These are phyloP conservation scores for Monosiga brevicollis DNA, from an alignment of 78 protist species.

Conservation along the genomic window DNA sequence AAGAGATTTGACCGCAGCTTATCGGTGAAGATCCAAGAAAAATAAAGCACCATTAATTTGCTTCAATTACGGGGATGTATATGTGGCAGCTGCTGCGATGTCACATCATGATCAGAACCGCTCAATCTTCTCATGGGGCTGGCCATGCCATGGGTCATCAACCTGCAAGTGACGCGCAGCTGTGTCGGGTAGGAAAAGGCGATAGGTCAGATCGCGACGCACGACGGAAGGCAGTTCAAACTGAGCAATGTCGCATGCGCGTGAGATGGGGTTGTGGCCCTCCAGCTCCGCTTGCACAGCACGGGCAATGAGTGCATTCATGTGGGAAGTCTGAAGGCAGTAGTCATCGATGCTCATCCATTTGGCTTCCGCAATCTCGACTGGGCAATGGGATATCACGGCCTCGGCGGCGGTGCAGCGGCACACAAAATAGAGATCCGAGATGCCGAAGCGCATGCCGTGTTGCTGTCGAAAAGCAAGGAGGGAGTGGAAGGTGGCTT, in stretches of 20 bases:
- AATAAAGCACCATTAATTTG: too few species aligned
- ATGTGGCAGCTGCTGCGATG: too few species aligned
- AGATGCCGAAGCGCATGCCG: background rate
- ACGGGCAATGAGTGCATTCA: background rate
- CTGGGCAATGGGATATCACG: background rate
- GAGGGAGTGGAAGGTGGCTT: background rate
- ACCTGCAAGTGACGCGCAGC: background rate
- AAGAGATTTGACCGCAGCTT: too few species aligned
- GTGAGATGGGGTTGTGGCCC: background rate
- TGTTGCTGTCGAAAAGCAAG: constrained; percentile 16
- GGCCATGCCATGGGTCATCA: too few species aligned
- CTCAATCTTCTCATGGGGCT: too few species aligned
- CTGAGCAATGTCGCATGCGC: background rate
- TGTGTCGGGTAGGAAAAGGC: background rate
- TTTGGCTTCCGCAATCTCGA: constrained; percentile 2
- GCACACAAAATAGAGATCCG: constrained; percentile 20
- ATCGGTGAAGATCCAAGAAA: too few species aligned
- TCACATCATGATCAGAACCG: too few species aligned
- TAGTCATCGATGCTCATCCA: constrained; percentile 11
- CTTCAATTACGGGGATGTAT: too few species aligned
- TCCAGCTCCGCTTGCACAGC: background rate
- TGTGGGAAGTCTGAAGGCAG: background rate
- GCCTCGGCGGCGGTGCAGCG: background rate
- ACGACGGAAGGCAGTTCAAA: background rate
- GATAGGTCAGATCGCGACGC: background rate